Evolutionary conservation across 2,329 filamentous ascomycete genomes (phyloP).

Genomic region (Pseudocercospora cruenta): DNA sequence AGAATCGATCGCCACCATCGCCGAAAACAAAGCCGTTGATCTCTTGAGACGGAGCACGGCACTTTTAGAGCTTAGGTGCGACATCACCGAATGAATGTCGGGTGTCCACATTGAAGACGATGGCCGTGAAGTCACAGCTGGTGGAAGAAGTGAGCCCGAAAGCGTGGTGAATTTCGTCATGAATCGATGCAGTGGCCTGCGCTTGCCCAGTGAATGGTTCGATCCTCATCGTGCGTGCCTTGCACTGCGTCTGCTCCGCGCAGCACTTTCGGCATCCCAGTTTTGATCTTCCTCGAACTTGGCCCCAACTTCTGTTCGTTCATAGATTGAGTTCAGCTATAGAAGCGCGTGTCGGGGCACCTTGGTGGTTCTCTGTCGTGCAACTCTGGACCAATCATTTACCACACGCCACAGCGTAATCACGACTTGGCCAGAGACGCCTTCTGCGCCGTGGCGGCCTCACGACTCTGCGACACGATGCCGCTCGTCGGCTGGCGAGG

Average conservation of each 20-base stretch:
- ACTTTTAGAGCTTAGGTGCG: slow-evolving; percentile 4
- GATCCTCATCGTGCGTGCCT: not conserved
- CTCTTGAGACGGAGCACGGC: slow-evolving; percentile 6
- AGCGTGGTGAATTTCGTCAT: too few relatives aligned
- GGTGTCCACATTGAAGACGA: not conserved
- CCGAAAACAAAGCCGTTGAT: slow-evolving; percentile 8
- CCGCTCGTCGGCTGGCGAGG: not conserved
- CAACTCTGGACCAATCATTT: not conserved
- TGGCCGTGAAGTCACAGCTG: not conserved
- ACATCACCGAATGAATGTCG: not conserved
- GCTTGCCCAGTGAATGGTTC: too few relatives aligned
- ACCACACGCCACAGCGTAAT: slow-evolving; percentile 1
- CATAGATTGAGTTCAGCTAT: not conserved
- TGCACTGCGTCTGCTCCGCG: not conserved
- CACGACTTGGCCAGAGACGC: slow-evolving; percentile 2
- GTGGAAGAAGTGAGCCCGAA: too few relatives aligned
- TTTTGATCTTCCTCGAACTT: not conserved
- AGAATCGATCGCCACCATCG: slow-evolving; percentile 7
- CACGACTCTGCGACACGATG: not conserved
- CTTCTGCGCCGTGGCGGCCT: not conserved
- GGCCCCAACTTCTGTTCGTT: too few relatives aligned
- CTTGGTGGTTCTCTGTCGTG: not conserved
- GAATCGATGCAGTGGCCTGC: too few relatives aligned
- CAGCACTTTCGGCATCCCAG: not conserved
- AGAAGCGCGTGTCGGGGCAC: not conserved